These are phyloP conservation scores for Populus hybrid DNA, from an alignment of 441 rosid species.

Conservation along the genomic window DNA sequence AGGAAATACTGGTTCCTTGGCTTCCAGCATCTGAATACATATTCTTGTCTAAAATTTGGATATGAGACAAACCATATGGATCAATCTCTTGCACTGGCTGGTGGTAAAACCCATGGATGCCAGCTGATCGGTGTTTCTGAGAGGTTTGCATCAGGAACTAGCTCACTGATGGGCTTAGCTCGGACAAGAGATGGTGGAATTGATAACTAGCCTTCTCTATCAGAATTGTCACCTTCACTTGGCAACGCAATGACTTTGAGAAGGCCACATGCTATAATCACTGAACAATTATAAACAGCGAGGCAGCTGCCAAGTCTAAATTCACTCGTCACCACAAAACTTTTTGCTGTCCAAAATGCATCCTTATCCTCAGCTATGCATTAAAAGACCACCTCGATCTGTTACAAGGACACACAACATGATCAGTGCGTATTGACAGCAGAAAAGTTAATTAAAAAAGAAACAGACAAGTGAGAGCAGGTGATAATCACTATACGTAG, in stretches of 20 bases:
- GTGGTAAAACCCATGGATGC: slow-evolving; percentile 33
- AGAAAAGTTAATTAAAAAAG: not conserved
- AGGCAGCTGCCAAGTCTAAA: not conserved
- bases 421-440: not conserved
- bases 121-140: slow-evolving; percentile 40
- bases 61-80: slow-evolving; percentile 29
- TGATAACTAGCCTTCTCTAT: slow-evolving; percentile 8
- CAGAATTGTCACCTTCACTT: not conserved
- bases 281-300: not conserved
- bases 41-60: slow-evolving; percentile 37
- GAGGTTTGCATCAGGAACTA: slow-evolving; percentile 47
- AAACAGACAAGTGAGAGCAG: not conserved
- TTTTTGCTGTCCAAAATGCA: not conserved
- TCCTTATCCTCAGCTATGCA: not conserved
- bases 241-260: slow-evolving; percentile 6
- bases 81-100: slow-evolving; percentile 38
- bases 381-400: slow-evolving; percentile 18
- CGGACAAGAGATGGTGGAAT: not conserved
- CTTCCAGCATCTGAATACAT: slow-evolving; percentile 35
- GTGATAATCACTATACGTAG: not conserved
- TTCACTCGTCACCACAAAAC: not conserved
- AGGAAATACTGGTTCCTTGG: slow-evolving; percentile 43
- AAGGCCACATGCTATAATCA: slow-evolving; percentile 1
- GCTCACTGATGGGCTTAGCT: slow-evolving; percentile 2
- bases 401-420: not conserved